Percentiles rank a stretch among this genome's conserved stretches.
phyloP scores from a whole-genome alignment of 2,329 filamentous ascomycete genomes.

The Colletotrichum sp. region DNA sequence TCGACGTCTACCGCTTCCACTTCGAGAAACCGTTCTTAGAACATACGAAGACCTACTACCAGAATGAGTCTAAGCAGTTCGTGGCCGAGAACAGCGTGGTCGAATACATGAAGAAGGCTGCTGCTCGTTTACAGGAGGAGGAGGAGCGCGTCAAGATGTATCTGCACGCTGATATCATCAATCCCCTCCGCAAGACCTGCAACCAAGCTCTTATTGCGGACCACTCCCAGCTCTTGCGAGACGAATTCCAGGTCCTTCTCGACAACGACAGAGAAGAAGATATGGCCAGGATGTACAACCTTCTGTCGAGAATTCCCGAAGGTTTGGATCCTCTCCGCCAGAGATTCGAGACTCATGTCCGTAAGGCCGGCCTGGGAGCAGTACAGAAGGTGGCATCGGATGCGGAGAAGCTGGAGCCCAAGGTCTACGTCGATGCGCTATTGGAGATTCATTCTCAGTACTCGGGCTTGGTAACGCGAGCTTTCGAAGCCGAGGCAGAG shows the following conservation, averaged over 20 bases:
- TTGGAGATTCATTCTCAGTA: conserved; percentile 96
- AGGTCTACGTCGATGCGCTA: conserved; percentile 94
- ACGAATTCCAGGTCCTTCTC: conserved; percentile 93
- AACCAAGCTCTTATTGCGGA: conserved; percentile 89
- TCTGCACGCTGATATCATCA: conserved; percentile 87
- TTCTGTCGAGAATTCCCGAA: conserved; percentile 87
- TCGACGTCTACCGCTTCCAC: conserved; percentile 91
- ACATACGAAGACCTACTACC: conserved; percentile 85
- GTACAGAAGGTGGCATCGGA: conserved; percentile 88
- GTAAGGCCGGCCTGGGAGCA: conserved; percentile 85
- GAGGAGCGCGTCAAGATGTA: conserved; percentile 93
- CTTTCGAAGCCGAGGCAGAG: conserved; percentile 94
- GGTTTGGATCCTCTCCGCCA: conserved; percentile 87
- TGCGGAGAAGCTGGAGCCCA: conserved; percentile 90
- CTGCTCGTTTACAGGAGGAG: conserved; percentile 86
- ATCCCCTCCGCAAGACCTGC: conserved; percentile 83
- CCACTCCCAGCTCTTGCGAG: conserved; percentile 83
- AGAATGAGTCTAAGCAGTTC: conserved; percentile 91
- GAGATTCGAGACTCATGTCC: conserved; percentile 90
- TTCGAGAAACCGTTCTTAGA: conserved; percentile 93
- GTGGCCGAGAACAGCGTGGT: conserved; percentile 96
- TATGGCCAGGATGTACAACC: conserved; percentile 93
- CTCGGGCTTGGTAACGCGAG: conserved; percentile 85
- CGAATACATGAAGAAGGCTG: conserved; percentile 99
- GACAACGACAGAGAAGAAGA: conserved; percentile 96